Base-by-base conservation (phyloP, 164 flowering plant species). In the Nymphaea colorata region DNA sequence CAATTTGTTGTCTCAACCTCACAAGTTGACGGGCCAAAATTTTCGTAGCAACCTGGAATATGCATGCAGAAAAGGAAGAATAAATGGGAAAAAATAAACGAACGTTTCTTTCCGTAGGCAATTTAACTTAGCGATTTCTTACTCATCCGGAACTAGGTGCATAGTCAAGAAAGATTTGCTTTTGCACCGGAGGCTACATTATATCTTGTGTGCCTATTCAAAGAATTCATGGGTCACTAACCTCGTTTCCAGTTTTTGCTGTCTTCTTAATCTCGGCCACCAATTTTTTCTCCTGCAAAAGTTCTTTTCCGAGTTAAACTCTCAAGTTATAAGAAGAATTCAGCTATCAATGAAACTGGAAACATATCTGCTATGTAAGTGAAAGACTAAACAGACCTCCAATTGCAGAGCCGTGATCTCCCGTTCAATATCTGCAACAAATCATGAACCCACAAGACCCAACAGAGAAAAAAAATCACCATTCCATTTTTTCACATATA, bases 21-120 rank as follows among this genome's bases (percentile, higher is more conserved):
- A 93, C 96, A 74, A 93, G 93, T 77, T 93, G 98, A 44, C 94
- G 98, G 66, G 98, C 98, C 75, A 93, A 78, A 64, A 93, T 90
- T 77, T 67, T 86, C 11, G 98, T 93, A 70, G 98, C 98, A 61
- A 88, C 93, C 98, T 90, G 79, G 43, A 25, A 25, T 25, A 25
- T 25, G 57, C 8, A 15, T 51, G 57, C 57, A 51, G 57, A 51
- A 8, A 10, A 10, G 14, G 57, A 10, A 15, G 8, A 51, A 5
- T 3, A 51, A 51, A 51, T 51, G 57, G 57, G 5, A 2, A 51
- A 51, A 17, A 17, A 17, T 10, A 61, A 41, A 61, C 25, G 41
- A 61, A 55, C 16, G 59, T 55, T 55, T 55, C 16, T 8, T 55
- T 55, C 59, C 10, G 12, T 16, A 55, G 16, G 12, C 59, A 55